phyloP scores from a whole-genome alignment of 768 basidiomycete species.

The Leucocoprinus sp. region DNA sequence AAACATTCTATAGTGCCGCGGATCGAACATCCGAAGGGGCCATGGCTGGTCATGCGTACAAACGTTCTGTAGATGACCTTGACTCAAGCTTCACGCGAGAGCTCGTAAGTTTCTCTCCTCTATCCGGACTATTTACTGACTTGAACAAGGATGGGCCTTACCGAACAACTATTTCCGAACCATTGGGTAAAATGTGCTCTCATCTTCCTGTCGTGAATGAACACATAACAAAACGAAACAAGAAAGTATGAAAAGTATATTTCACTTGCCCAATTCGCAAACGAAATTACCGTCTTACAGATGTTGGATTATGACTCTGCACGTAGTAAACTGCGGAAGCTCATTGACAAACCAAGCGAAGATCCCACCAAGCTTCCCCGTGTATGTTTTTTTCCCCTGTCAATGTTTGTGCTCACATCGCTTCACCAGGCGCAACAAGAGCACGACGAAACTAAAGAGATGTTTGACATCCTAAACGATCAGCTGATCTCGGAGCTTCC shows the following conservation, averaged over 20 bases:
- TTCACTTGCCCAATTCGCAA: background rate
- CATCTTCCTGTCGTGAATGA: constrained; percentile 94
- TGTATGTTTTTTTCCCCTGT: constrained; percentile 30
- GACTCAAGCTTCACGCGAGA: constrained; percentile 80
- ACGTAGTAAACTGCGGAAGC: constrained; percentile 81
- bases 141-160: constrained; percentile 77
- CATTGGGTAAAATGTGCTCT: constrained; percentile 92
- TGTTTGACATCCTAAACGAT: constrained; percentile 88
- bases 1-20: constrained; percentile 83
- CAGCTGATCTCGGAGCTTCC: constrained; percentile 90
- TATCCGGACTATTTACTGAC: background rate
- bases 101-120: constrained; percentile 47
- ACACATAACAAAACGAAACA: constrained; percentile 88
- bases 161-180: constrained; percentile 91
- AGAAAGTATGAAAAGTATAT: constrained; percentile 57
- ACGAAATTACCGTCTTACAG: constrained; percentile 30
- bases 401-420: background rate
- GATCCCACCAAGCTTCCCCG: constrained; percentile 87
- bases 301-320: constrained; percentile 94
- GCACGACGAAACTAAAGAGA: constrained; percentile 88
- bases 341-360: constrained; percentile 87
- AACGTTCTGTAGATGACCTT: constrained; percentile 87
- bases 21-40: constrained; percentile 85
- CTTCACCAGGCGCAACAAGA: constrained; percentile 83
- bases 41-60: constrained; percentile 96